Conservation (phyloP, 139 green algal species). For the Chlorella sp. region DNA sequence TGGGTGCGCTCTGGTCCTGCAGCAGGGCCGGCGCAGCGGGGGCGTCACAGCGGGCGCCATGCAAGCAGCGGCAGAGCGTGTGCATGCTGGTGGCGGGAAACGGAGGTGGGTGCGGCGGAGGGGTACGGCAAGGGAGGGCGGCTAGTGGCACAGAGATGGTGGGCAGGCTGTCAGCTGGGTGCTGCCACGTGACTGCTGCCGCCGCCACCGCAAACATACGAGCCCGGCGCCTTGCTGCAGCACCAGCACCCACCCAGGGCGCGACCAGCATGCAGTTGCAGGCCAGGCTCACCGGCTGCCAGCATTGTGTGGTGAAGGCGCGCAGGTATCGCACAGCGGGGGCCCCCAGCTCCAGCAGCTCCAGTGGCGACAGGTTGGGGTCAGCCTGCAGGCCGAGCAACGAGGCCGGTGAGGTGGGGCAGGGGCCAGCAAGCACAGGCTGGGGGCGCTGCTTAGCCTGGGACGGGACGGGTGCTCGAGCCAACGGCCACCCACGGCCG, state of each 20-base stretch:
- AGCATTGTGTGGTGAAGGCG: constrained; percentile 32
- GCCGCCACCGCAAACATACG: no score
- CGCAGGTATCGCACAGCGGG: constrained; percentile 36
- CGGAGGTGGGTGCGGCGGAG: no score
- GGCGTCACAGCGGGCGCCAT: not conserved
- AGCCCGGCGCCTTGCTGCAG: not conserved
- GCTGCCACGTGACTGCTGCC: no score
- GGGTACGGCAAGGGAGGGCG: no score
- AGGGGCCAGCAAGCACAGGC: not conserved
- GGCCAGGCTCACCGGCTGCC: not conserved
- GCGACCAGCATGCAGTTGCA: no score
- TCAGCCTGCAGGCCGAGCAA: not conserved
- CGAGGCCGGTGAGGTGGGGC: not conserved
- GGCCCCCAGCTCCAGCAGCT: constrained; percentile 21
- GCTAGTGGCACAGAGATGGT: no score
- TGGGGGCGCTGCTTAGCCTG: not conserved
- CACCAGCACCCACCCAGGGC: not conserved
- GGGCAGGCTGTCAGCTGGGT: no score
- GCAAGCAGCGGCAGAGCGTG: not conserved
- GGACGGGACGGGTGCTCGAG: not conserved
- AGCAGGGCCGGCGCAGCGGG: not conserved
- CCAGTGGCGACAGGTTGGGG: not conserved
- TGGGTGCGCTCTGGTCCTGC: constrained; percentile 11
- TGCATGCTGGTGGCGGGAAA: no score
- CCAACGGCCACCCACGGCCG: not conserved